Evolutionary conservation across 2,329 filamentous ascomycete species (phyloP).

Genomic region (Sarocladium oryzae): DNA sequence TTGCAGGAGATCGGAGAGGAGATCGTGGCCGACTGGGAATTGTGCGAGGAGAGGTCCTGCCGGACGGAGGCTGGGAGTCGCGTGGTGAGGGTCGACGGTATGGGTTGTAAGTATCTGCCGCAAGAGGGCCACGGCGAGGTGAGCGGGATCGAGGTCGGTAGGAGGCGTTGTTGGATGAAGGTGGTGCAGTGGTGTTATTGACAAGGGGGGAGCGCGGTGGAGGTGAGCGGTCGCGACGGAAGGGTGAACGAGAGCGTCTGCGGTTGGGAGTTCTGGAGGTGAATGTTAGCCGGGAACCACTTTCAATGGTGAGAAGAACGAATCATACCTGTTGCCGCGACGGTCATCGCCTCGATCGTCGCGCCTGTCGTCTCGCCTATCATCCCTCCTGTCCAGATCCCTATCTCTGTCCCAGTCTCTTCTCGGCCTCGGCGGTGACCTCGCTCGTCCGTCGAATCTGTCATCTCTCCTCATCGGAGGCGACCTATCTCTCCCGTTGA

Average conservation of each 20-base stretch:
- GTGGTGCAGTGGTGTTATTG: too few species aligned
- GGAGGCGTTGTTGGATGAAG: constrained; percentile 30
- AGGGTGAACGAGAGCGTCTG: constrained; percentile 50
- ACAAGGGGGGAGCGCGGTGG: constrained; percentile 20
- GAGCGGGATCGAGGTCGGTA: constrained; percentile 50
- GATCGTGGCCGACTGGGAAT: constrained; percentile 41
- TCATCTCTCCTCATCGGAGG: not conserved
- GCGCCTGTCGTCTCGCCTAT: constrained; percentile 36
- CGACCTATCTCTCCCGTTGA: not conserved
- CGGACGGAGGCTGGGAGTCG: constrained; percentile 43
- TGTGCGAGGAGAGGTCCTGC: constrained; percentile 47
- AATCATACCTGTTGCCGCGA: constrained; percentile 9
- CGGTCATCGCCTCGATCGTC: constrained; percentile 12
- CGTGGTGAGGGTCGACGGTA: constrained; percentile 40
- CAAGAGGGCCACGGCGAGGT: constrained; percentile 33
- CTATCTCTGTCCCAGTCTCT: constrained; percentile 28
- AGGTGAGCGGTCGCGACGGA: constrained; percentile 37
- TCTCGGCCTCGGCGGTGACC: constrained; percentile 24
- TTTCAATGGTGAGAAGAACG: constrained; percentile 7
- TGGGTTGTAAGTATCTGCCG: constrained; percentile 34
- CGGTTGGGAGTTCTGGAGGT: constrained; percentile 23
- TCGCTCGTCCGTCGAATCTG: not conserved
- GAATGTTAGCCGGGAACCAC: not conserved
- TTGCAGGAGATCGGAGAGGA: constrained; percentile 20
- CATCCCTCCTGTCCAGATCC: constrained; percentile 24